These are phyloP conservation scores for Castanea sativa DNA, from an alignment of 306 rosid genomes.

Conservation along the genomic window DNA sequence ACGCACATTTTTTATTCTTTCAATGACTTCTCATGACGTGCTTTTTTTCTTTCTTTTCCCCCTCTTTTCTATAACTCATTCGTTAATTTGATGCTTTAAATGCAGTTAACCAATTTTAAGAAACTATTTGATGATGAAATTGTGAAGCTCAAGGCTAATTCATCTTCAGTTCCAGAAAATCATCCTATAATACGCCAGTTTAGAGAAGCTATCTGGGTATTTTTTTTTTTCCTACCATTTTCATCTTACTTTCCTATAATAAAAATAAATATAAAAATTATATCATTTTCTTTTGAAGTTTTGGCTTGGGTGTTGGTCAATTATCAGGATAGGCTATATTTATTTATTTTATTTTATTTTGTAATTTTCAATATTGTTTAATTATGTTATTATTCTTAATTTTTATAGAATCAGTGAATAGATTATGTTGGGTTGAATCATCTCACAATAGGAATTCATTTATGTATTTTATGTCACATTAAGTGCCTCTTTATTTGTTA, in stretches of 20 bases:
- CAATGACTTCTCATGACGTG: background rate
- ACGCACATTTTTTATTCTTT: constrained; percentile 15
- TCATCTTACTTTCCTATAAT: background rate
- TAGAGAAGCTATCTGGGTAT: constrained; percentile 93
- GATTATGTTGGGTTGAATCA: background rate
- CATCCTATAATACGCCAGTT: constrained; percentile 59
- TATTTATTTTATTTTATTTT: background rate
- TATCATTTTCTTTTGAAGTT: background rate
- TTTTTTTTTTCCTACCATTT: constrained; percentile 5
- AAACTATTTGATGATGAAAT: constrained; percentile 62
- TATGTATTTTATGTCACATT: too few relatives aligned
- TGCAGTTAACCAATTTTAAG: constrained; percentile 66
- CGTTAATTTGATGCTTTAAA: constrained; percentile 16
- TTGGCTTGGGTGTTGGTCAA: background rate
- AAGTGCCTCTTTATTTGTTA: too few relatives aligned
- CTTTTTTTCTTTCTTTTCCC: background rate
- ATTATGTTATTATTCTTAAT: background rate
- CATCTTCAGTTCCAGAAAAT: constrained; percentile 38
- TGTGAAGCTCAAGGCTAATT: constrained; percentile 38
- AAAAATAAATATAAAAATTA: background rate
- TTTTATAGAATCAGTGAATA: background rate
- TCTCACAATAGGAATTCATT: background rate
- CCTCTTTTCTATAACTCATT: background rate
- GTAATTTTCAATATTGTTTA: background rate
- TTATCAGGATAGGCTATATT: background rate